Evolutionary conservation across 108 stramenopile species (phyloP), one percentile per base, ranked within the genome.

Genomic region (Cyclostephanos tholiformis): DNA sequence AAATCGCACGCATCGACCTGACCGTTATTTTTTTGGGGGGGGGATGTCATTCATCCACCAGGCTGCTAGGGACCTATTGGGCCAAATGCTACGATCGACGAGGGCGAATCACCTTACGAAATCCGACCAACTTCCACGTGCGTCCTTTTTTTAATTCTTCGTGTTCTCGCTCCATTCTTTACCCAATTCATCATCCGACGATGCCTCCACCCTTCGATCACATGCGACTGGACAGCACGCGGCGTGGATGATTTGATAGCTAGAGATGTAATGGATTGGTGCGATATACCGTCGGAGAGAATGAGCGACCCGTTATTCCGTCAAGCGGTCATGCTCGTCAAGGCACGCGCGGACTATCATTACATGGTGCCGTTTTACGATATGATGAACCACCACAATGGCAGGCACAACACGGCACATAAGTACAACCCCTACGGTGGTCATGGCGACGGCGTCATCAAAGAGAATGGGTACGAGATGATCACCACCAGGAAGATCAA

Each of bases 351-450:
- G 0, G 89, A 89, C 80, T 89, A 85, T 59, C 78, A 82, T 26
- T 60, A 84, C 44, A 77, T 94, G 85, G 80, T 94, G 25, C 26
- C n/a, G 4, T 32, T 50, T 30, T 57, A 63, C 48, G 76, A 89
- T 52, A 89, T 91, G 87, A 75, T 85, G 36, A 85, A 79, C 50
- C 88, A 91, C 53, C 66, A 86, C 30, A 90, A 90, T 67, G 78
- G 84, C 13, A 76, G 68, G 20, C 2, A 35, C 23, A 74, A 80
- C 22, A 50, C 79, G 70, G 66, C 27, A 50, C 79, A 86, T 76
- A 30, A 60, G 67, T 69, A 65, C 67, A 44, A 69, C 63, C 51
- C 66, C 26, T 77, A 68, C 43, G 55, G 50, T n/a, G 64, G 52
- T 36, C 51, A 41, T 29, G 29, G 51, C 6, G n/a, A 64, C 17